Percentiles rank a stretch among this genome's conserved stretches.
These are phyloP conservation scores for Megacollybia marginata DNA, from an alignment of 768 basidiomycete species.

Conservation along the genomic window DNA sequence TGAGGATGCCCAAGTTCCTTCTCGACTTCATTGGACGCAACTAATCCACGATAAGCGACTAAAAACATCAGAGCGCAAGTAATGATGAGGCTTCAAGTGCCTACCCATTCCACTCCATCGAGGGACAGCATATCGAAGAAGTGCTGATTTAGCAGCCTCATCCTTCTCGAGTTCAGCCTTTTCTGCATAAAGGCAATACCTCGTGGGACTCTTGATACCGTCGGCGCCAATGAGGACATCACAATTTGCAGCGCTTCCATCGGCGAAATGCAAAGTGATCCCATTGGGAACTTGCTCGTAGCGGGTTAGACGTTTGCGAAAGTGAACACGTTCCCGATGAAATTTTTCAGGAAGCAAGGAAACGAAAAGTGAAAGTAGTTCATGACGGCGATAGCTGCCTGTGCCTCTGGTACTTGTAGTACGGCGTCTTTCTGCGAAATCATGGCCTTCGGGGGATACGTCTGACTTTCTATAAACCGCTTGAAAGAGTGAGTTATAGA, in stretches of 20 bases:
- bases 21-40: slow-evolving; percentile 41
- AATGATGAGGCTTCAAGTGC: slow-evolving; percentile 16
- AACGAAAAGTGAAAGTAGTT: slow-evolving; percentile 57
- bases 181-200: slow-evolving; percentile 29
- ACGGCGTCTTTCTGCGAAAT: slow-evolving; percentile 31
- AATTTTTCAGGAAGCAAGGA: slow-evolving; percentile 37
- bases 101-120: slow-evolving; percentile 45
- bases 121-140: slow-evolving; percentile 39
- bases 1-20: slow-evolving; percentile 34
- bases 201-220: slow-evolving; percentile 13
- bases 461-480: background rate
- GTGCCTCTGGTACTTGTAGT: slow-evolving; percentile 29
- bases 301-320: slow-evolving; percentile 48
- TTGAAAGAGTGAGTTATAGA: background rate
- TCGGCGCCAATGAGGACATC: slow-evolving; percentile 42
- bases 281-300: slow-evolving; percentile 38
- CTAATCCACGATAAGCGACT: slow-evolving; percentile 50
- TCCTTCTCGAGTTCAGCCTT: slow-evolving; percentile 26
- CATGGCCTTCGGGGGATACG: slow-evolving; percentile 22
- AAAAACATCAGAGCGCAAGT: slow-evolving; percentile 53
- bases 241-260: slow-evolving; percentile 51
- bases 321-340: slow-evolving; percentile 26
- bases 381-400: slow-evolving; percentile 49
- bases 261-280: slow-evolving; percentile 51
- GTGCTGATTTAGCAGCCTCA: slow-evolving; percentile 28